Evolutionary conservation across 2,329 filamentous ascomycete genomes (phyloP), one percentile per base, ranked within the genome.

Genomic region (Pseudogymnoascus pannorum): DNA sequence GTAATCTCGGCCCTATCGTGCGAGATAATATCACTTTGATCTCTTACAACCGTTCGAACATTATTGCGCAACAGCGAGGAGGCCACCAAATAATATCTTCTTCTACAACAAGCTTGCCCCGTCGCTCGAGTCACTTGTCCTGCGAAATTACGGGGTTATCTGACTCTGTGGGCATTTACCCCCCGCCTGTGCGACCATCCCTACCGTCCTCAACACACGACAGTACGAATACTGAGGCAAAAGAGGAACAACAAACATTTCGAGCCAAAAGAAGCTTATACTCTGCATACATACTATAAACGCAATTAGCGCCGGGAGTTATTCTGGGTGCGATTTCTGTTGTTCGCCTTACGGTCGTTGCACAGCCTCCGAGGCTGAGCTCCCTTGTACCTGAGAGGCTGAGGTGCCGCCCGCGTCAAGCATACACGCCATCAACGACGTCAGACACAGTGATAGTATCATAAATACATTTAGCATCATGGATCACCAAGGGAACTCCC

Each of bases 371-470:
- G 40, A 44, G 51, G 51, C 51, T 31, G 26, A 31, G 51, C 51
- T 35, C 26, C 51, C 51, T 24, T 35, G 51, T 57, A 57, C 51
- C 51, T 57, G 24, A 57, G 54, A 57, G 33, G 54, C 29, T 36
- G 26, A 36, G 33, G 29, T 36, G 54, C 54, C 26, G 33, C 24
- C 24, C 26, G 24, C 29, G 24, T 57, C 20, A 31, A 44, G 5
- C 12, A 36, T 18, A 31, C 33, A 36, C 54, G 29, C 33, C 54
- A 57, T 7, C 54, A 14, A n/a, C 24, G 14, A 33, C 26, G 29
- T 57, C 54, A n/a, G 11, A 57, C 22, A 36, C 6, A 57, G 29
- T 22, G 26, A 57, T 14, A 57, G 29, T n/a, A 18, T 24, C 24
- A 57, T 57, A n/a, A 20, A 57, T 57, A 57, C 54, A 36, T 14